phyloP scores from a whole-genome alignment of 306 rosid species.

The Sesbania bispinosa region DNA sequence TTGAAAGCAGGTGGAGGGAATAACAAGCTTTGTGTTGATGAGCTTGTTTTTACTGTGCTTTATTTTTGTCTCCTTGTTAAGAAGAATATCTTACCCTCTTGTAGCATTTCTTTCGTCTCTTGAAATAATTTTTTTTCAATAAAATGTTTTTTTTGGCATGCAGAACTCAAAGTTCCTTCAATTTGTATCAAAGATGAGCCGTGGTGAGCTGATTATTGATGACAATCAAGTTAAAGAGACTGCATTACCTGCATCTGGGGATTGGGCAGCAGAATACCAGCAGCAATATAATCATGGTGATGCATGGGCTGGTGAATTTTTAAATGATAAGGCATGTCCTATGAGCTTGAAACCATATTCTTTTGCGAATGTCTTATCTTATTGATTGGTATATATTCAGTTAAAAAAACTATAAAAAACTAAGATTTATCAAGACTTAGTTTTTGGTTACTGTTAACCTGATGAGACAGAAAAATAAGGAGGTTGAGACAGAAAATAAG shows the following conservation, averaged over 20 bases:
- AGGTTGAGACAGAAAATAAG: conserved; percentile 2
- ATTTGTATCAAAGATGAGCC: conserved; percentile 97
- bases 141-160: conserved; percentile 28
- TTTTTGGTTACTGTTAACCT: not conserved
- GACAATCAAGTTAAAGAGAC: conserved; percentile 85
- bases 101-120: not conserved
- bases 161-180: conserved; percentile 97
- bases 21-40: not conserved
- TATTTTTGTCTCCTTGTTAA: not conserved
- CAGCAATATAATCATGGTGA: conserved; percentile 54
- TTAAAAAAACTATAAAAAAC: not conserved
- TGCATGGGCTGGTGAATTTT: conserved; percentile 87
- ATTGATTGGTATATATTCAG: conserved; percentile 9
- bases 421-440: not conserved
- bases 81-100: conserved; percentile 1
- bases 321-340: conserved; percentile 45
- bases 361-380: conserved; percentile 13
- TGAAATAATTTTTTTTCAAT: not conserved
- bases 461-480: not conserved
- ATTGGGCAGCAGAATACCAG: conserved; percentile 87
- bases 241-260: conserved; percentile 58
- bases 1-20: not conserved
- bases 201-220: conserved; percentile 88
- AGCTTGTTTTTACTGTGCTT: conserved; percentile 8
- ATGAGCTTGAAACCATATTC: conserved; percentile 7